Percentiles rank a stretch among this genome's conserved stretches.
These are phyloP conservation scores for Keithomyces neogunnii DNA, from an alignment of 2,329 filamentous ascomycete genomes.

Conservation along the genomic window DNA sequence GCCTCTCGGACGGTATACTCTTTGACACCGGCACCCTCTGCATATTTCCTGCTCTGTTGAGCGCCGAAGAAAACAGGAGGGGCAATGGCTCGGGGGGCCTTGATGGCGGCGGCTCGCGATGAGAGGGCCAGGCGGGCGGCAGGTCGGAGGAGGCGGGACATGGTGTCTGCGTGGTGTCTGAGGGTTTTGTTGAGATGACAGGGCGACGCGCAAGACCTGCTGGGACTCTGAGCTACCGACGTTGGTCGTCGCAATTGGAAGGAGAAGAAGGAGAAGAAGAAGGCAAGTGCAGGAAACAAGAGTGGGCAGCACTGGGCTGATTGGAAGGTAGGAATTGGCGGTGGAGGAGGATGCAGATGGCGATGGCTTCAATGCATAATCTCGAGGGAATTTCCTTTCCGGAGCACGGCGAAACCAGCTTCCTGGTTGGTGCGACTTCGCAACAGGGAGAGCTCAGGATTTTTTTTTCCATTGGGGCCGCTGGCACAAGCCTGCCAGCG, in stretches of 20 bases:
- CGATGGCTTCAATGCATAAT: slow-evolving; percentile 6
- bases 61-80: slow-evolving; percentile 30
- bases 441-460: slow-evolving; percentile 3
- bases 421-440: slow-evolving; percentile 8
- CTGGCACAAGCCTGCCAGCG: neutral
- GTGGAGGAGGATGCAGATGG: slow-evolving; percentile 3
- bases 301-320: slow-evolving; percentile 1
- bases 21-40: slow-evolving; percentile 58
- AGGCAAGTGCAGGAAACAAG: neutral
- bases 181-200: slow-evolving; percentile 6
- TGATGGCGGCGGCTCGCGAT: slow-evolving; percentile 27
- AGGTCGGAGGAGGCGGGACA: slow-evolving; percentile 45
- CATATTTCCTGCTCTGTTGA: slow-evolving; percentile 45
- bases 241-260: slow-evolving; percentile 6
- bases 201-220: slow-evolving; percentile 1
- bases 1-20: slow-evolving; percentile 96
- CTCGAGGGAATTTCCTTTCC: slow-evolving; percentile 13
- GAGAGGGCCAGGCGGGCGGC: slow-evolving; percentile 39
- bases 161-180: slow-evolving; percentile 18
- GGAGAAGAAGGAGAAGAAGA: neutral
- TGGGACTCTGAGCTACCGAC: slow-evolving; percentile 10
- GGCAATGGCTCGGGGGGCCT: slow-evolving; percentile 24
- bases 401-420: slow-evolving; percentile 11
- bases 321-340: neutral
- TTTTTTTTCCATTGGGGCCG: slow-evolving; percentile 11